A percentile compares a stretch with the other conserved stretches of the same genome.
Conservation (phyloP, 805 yeast genomes). For the Teunomyces barrocoloradensis region DNA sequence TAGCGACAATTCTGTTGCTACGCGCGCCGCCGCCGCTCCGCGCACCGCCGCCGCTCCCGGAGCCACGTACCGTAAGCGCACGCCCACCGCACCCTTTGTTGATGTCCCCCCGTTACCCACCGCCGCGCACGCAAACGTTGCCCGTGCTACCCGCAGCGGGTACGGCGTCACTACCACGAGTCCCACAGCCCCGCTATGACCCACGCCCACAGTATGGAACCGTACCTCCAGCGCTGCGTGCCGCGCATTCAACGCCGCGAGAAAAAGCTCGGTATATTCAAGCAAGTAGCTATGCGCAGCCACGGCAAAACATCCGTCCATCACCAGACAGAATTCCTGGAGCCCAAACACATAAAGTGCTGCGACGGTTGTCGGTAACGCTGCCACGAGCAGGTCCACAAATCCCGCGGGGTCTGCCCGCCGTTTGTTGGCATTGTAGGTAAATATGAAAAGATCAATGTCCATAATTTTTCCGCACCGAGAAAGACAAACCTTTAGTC, state of each 20-base stretch:
- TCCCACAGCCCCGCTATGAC: conserved; percentile 59
- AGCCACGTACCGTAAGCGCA: conserved; percentile 43
- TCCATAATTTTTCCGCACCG: conserved; percentile 1
- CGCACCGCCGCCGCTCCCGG: conserved; percentile 20
- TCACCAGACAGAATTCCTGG: conserved; percentile 58
- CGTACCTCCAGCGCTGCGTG: conserved; percentile 27
- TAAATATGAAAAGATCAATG: conserved; percentile 34
- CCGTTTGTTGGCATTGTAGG: conserved; percentile 58
- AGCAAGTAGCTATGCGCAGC: conserved; percentile 37
- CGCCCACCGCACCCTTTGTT: conserved; percentile 72
- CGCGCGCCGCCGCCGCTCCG: conserved; percentile 11
- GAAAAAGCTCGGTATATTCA: conserved; percentile 31
- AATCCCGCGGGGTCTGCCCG: conserved; percentile 34
- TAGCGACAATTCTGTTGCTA: conserved; percentile 48
- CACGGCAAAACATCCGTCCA: conserved; percentile 50
- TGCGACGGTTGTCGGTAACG: conserved; percentile 34
- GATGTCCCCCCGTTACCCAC: conserved; percentile 62
- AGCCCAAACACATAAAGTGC: conserved; percentile 60
- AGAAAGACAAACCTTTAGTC: too few species aligned
- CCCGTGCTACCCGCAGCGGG: conserved; percentile 27
- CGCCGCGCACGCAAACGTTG: conserved; percentile 34
- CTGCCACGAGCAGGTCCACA: conserved; percentile 21
- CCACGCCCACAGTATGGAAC: conserved; percentile 42
- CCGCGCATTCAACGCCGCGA: conserved; percentile 30
- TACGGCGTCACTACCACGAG: conserved; percentile 48